A percentile compares a stretch with the other conserved stretches of the same genome.
Conservation (phyloP, 768 basidiomycete genomes). For the Imleria badia region DNA sequence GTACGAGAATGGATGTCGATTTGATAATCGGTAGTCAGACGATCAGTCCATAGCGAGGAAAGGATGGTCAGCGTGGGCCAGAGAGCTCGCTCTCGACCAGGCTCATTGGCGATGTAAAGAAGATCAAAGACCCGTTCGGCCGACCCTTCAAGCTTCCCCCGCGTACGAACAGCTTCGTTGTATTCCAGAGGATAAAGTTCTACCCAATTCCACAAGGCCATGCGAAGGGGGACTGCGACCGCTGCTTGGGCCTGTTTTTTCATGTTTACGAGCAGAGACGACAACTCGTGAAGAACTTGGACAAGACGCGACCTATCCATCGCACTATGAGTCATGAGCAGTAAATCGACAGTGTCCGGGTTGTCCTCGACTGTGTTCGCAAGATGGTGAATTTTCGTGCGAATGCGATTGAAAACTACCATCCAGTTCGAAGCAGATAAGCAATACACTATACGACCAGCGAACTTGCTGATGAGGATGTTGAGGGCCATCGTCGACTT, state of each 20-base stretch:
- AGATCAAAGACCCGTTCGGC: constrained; percentile 88
- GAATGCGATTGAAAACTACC: constrained; percentile 69
- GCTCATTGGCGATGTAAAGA: constrained; percentile 51
- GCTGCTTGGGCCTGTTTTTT: constrained; percentile 69
- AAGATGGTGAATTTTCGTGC: constrained; percentile 65
- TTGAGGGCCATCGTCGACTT: constrained; percentile 56
- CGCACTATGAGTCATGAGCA: constrained; percentile 75
- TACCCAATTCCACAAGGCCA: constrained; percentile 91
- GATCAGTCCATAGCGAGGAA: constrained; percentile 72
- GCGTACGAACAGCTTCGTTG: constrained; percentile 62
- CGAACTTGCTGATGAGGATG: constrained; percentile 63
- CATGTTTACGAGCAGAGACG: constrained; percentile 82
- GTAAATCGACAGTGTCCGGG: constrained; percentile 72
- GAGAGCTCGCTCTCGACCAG: constrained; percentile 50
- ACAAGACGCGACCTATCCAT: constrained; percentile 69
- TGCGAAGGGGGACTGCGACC: constrained; percentile 68
- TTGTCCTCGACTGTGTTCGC: constrained; percentile 51
- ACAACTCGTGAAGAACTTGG: constrained; percentile 75
- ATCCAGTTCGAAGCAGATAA: constrained; percentile 88
- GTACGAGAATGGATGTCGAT: constrained; percentile 34
- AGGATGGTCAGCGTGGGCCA: constrained; percentile 84
- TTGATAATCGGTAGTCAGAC: constrained; percentile 59
- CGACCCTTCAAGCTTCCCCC: constrained; percentile 71
- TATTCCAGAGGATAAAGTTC: constrained; percentile 76
- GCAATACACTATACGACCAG: constrained; percentile 80